Base-by-base conservation (phyloP, 805 yeast species). In the Starmerella stigmatis region DNA sequence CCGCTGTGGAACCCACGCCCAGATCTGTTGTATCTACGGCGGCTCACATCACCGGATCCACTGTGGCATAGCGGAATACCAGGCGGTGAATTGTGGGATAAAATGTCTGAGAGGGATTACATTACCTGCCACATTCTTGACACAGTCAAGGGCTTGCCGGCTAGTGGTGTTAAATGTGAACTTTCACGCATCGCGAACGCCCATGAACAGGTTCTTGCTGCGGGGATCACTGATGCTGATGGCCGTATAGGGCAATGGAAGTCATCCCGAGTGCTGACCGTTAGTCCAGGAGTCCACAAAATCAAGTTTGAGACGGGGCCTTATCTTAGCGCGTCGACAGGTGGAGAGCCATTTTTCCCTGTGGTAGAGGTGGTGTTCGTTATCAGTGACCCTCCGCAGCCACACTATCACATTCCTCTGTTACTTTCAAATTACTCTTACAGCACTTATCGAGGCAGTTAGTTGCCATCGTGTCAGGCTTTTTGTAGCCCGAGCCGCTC, bases 111-210 rank as follows among this genome's bases (percentile, higher is more conserved):
- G 9, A 42, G 63, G 40, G 65, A 64, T 53, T 89, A 89, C 35
- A 75, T 86, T 31, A 86, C 96, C 3, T 88, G 96, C 65, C 97
- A 88, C 61, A 75, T 88, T 9, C 69, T 88, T 19, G 95, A 88
- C 58, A 86, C 96, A 6, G 78, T 82, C 9, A 64, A 70, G 7
- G 97, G 97, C 1, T 72, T 68, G 48, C 97, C 97, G 1, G 96
- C 95, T 1, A 60, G 65, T 0, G 71, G 70, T n/a, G 88, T 88
- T n/a, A 64, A 70, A 3, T 84, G 92, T 58, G 78, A 78, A 23
- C 49, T 60, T 20, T 45, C 50, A 42, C 20, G 52, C 32, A 35
- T 64, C 34, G 37, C 60, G 46, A 30, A 55, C 51, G 43, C 48
- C 52, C 9, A 58, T 62, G 79, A 54, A 30, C 22, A 29, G 13